Evolutionary conservation across 129 eudicot species (phyloP), one percentile per base, ranked within the genome.

Genomic region (Oenanthe sinensis): DNA sequence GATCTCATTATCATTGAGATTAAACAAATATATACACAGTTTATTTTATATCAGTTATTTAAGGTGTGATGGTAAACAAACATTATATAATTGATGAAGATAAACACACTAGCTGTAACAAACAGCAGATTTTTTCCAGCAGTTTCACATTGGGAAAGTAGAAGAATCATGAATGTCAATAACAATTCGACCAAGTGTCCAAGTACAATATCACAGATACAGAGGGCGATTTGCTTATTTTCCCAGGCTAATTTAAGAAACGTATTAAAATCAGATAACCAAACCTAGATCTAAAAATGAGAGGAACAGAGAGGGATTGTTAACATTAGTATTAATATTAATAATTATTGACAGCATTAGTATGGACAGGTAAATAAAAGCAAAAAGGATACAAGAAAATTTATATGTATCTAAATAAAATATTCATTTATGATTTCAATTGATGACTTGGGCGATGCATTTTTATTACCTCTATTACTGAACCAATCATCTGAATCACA

Each of bases 401-500:
- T 69, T 24, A 26, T 75, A 72, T 48, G 42, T 67, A n/a, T 78
- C 63, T 12, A 20, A 50, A 13, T 68, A 12, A 68, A 22, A 74
- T 20, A 1, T 74, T 44, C 79, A 39, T 49, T 49, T 55, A 58
- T 80, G 47, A 62, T 36, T 36, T 60, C 49, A 70, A 50, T 8
- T 43, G 26, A 26, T 47, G 42, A 65, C 24, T 44, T 55, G 30
- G 14, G 13, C 40, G 36, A 43, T 45, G 20, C 72, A 50, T 39
- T 24, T 62, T 43, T 80, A 62, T 67, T 86, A 95, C 99, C 97
- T 95, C 99, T 75, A 95, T 91, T 68, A 97, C 97, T 65, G 99
- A 90, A 76, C 99, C 99, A 77, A 95, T 88, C 97, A 92, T 91
- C 83, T 95, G 97, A 83, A 95, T 92, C 82, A 95, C 91, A 80